phyloP scores from a whole-genome alignment of 2,329 filamentous ascomycete genomes.

The Talaromyces verruculosus region DNA sequence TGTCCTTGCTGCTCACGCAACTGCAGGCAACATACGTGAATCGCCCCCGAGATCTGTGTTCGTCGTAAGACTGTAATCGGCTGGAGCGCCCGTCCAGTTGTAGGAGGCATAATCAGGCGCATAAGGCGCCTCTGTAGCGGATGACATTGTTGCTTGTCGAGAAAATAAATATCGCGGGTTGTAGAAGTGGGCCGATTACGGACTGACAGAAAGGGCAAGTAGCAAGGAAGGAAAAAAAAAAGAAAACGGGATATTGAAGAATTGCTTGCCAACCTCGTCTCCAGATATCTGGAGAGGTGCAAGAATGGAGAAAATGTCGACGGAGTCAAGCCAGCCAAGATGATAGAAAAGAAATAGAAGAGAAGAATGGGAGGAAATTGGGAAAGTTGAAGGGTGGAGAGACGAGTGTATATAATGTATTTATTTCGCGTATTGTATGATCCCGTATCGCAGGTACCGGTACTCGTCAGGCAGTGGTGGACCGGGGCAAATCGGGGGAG shows the following conservation, averaged over 20 bases:
- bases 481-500: slow-evolving; percentile 11
- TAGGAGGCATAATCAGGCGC: slow-evolving; percentile 50
- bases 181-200: neutral
- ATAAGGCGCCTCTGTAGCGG: slow-evolving; percentile 33
- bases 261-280: neutral
- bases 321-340: neutral
- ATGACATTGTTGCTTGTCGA: slow-evolving; percentile 28
- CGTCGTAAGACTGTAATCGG: slow-evolving; percentile 47
- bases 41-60: slow-evolving; percentile 68
- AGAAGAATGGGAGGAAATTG: neutral
- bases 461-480: slow-evolving; percentile 8
- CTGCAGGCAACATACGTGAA: slow-evolving; percentile 63
- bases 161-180: neutral
- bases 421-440: slow-evolving; percentile 8
- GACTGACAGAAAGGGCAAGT: slow-evolving; percentile 2
- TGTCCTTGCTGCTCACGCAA: neutral
- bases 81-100: slow-evolving; percentile 50
- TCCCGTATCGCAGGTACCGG: slow-evolving; percentile 2
- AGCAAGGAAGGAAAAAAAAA: slow-evolving; percentile 1
- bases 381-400: slow-evolving; percentile 8
- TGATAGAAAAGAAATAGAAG: neutral
- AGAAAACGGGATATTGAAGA: neutral
- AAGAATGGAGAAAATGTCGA: neutral
- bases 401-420: slow-evolving; percentile 4
- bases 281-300: slow-evolving; percentile 6